Evolutionary conservation across 371 early-diverging fungal species (phyloP).

Genomic region (Choanephora cucurbitarum): DNA sequence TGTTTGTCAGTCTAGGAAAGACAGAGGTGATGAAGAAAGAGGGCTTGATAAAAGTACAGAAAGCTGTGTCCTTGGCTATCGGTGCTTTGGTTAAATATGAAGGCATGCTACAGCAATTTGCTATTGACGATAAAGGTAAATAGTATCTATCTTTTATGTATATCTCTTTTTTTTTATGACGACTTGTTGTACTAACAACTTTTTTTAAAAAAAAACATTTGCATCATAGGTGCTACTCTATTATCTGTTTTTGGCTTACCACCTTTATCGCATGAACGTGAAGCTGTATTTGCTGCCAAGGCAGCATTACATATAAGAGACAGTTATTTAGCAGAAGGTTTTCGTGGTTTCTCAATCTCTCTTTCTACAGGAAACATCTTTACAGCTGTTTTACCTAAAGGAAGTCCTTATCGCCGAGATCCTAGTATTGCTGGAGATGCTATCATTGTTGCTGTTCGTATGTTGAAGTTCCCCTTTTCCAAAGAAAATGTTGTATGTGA

Average conservation of each 20-base stretch:
- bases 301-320: constrained; percentile 54
- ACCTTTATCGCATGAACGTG: constrained; percentile 62
- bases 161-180: neutral
- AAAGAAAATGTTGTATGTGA: constrained; percentile 55
- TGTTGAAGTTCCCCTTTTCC: constrained; percentile 58
- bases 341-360: constrained; percentile 55
- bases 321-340: constrained; percentile 19
- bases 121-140: constrained; percentile 63
- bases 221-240: constrained; percentile 57
- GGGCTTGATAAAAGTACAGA: constrained; percentile 47
- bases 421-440: constrained; percentile 64
- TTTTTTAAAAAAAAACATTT: no score
- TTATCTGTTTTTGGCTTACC: constrained; percentile 61
- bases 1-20: constrained; percentile 62
- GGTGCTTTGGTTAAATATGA: constrained; percentile 49
- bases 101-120: constrained; percentile 65
- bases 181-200: neutral
- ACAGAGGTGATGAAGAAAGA: constrained; percentile 43
- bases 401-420: constrained; percentile 58
- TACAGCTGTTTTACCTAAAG: constrained; percentile 49
- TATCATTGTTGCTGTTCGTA: constrained; percentile 63
- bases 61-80: constrained; percentile 28
- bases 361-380: constrained; percentile 60
- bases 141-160: no score
- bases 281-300: constrained; percentile 63